Percentiles rank a stretch among this genome's conserved stretches.
phyloP scores from a whole-genome alignment of 176 grass and related monocot genomes.

The Aegilops umbellulata region DNA sequence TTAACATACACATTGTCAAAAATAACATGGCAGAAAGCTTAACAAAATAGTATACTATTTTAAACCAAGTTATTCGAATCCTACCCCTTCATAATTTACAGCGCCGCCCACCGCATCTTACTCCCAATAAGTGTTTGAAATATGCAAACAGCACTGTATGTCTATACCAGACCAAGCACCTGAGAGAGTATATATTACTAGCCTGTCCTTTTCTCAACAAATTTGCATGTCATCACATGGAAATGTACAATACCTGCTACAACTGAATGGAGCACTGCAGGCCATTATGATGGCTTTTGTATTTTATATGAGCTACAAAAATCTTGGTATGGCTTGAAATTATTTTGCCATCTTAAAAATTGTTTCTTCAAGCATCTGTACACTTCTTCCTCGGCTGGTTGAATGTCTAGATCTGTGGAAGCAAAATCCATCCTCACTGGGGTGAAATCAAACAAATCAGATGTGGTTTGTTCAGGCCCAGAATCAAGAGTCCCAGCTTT shows the following conservation, averaged over 20 bases:
- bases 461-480: constrained; percentile 27
- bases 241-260: constrained; percentile 1
- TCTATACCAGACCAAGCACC: not conserved
- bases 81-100: not conserved
- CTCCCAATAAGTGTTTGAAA: not conserved
- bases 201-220: not conserved
- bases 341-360: constrained; percentile 67
- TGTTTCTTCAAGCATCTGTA: constrained; percentile 66
- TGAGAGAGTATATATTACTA: not conserved
- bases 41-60: not conserved
- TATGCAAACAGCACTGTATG: not conserved
- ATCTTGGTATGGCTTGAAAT: constrained; percentile 75
- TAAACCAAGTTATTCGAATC: not conserved
- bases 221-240: not conserved
- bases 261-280: constrained; percentile 8
- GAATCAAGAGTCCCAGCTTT: constrained; percentile 43
- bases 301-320: constrained; percentile 66
- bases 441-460: constrained; percentile 58
- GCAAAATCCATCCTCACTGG: constrained; percentile 71
- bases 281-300: constrained; percentile 36
- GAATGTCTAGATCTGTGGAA: constrained; percentile 34
- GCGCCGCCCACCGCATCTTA: not conserved
- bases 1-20: not conserved
- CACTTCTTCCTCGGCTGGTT: constrained; percentile 43
- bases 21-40: not conserved